These are phyloP conservation scores for Fragilaria radians DNA, from an alignment of 108 stramenopile species.

Conservation along the genomic window DNA sequence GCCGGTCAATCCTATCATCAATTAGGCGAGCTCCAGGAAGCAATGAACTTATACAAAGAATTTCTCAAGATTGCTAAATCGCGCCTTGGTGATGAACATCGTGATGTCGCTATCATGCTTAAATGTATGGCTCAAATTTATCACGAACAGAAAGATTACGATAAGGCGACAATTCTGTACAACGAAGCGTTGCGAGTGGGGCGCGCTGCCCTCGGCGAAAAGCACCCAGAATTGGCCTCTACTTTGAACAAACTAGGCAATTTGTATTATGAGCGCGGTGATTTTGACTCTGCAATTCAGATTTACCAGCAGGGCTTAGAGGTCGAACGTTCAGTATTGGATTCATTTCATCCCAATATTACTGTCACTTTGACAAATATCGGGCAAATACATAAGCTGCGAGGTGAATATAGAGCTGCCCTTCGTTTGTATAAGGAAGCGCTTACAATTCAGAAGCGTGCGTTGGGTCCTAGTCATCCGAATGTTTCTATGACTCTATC, in stretches of 20 bases:
- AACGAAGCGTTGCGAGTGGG: constrained; percentile 27
- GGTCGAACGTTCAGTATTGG: constrained; percentile 46
- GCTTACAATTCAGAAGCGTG: constrained; percentile 21
- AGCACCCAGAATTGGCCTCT: constrained; percentile 48
- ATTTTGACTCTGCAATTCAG: constrained; percentile 35
- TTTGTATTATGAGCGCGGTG: constrained; percentile 46
- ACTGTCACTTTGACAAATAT: constrained; percentile 29
- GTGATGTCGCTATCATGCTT: constrained; percentile 51
- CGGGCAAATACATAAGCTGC: constrained; percentile 36
- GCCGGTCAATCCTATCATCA: constrained; percentile 54
- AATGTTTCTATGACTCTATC: constrained; percentile 39
- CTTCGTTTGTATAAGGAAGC: constrained; percentile 36
- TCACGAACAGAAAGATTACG: constrained; percentile 45
- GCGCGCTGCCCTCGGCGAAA: constrained; percentile 37
- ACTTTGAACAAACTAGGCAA: constrained; percentile 64
- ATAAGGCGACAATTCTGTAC: constrained; percentile 24
- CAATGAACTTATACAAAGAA: constrained; percentile 35
- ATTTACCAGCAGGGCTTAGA: constrained; percentile 48
- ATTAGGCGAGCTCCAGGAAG: constrained; percentile 24
- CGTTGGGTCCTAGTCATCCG: constrained; percentile 21
- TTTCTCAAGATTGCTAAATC: constrained; percentile 29
- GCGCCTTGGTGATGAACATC: constrained; percentile 19
- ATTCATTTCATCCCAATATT: constrained; percentile 34
- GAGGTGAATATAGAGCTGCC: constrained; percentile 22
- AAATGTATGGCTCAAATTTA: constrained; percentile 61